Evolutionary conservation across 2,329 filamentous ascomycete genomes (phyloP), one percentile per base, ranked within the genome.

Genomic region (Rhynchosporium secalis): DNA sequence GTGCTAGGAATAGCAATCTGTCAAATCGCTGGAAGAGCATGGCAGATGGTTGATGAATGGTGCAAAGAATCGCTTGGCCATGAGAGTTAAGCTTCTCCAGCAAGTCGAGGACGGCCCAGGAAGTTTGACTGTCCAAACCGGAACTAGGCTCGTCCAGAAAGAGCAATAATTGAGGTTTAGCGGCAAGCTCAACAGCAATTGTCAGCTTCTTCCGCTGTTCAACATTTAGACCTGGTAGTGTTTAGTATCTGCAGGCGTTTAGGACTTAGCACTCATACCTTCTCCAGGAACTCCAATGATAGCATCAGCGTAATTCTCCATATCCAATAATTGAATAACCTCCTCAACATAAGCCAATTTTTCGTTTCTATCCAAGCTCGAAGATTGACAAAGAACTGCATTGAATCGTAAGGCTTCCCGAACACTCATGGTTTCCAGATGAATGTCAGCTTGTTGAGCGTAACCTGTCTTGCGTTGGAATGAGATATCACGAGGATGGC

Each of bases 121-220:
- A 93, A 1, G 92, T 96, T 75, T 96, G 92, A 72, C 87, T 91
- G 76, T 96, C 93, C 26, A 96, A 85, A 79, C 93, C 93, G 40
- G 92, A 96, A 4, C 92, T 96, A n/a, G 93, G 93, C 76, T 97
- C 93, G 71, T 97, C 93, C 49, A 96, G 85, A 78, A 96, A 96
- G 56, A 96, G 85, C 62, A 96, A 81, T 58, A 96, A 81, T 51
- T 91, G 86, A 6, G 93, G 93, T 78, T 93, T 96, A 10, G 93
- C 93, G 41, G 91, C 92, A 28, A 98, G 83, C 75, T 97, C 93
- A 20, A 97, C 92, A 75, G 91, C 94, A 67, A 97, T 96, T 0
- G 92, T 96, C 7, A 96, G 81, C 71, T 91, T 90, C 76, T 87
- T 88, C 47, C 84, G 80, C 74, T 88, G 85, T 70, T 87, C 85